phyloP scores from a whole-genome alignment of 148 eudicot genomes.

The Arctostaphylos glauca region DNA sequence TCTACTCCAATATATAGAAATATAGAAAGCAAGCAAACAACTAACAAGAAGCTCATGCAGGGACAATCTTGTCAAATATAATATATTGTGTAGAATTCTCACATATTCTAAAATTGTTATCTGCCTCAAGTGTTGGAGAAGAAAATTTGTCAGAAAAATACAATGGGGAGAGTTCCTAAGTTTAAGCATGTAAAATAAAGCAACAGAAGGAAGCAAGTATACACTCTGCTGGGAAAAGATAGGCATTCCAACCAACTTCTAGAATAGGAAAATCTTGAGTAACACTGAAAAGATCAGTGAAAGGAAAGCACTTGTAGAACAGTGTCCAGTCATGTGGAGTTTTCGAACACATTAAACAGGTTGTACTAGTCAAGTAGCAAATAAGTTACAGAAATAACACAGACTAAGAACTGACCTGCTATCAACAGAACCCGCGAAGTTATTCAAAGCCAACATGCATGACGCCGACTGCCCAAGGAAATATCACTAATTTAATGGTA shows the following conservation, averaged over 20 bases:
- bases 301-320: background rate
- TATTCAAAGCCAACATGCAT: conserved; percentile 84
- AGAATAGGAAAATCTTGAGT: background rate
- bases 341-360: conserved; percentile 3
- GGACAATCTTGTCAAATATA: background rate
- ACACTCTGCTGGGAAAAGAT: background rate
- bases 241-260: background rate
- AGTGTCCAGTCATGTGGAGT: background rate
- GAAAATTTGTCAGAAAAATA: background rate
- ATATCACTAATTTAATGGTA: conserved; percentile 15
- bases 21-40: background rate
- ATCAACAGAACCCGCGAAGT: conserved; percentile 65
- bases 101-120: background rate
- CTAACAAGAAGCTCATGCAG: background rate
- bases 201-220: background rate
- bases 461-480: conserved; percentile 78
- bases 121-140: background rate
- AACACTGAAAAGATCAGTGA: background rate
- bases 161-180: background rate
- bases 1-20: background rate
- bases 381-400: background rate
- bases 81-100: too few relatives aligned
- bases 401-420: conserved; percentile 52
- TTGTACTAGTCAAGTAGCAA: background rate
- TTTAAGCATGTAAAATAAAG: background rate